These are phyloP conservation scores for Colletotrichum tabaci DNA, from an alignment of 2,329 filamentous ascomycete genomes.

Conservation along the genomic window DNA sequence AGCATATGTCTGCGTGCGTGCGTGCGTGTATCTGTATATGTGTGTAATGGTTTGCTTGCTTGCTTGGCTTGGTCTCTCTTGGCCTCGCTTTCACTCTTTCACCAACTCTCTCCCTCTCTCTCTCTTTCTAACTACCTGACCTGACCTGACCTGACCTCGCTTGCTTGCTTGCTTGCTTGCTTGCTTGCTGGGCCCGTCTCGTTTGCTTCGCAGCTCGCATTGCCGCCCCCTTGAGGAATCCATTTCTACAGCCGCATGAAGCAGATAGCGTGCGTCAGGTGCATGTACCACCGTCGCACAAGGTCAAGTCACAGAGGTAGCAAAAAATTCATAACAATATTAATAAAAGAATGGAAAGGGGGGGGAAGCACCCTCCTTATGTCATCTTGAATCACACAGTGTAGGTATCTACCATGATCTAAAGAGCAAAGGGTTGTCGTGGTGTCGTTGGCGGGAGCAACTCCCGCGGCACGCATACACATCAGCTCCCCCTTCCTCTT, in stretches of 20 bases:
- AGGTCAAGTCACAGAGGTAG: background rate
- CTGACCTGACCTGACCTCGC: background rate
- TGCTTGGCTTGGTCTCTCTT: background rate
- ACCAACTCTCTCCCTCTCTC: too few species aligned
- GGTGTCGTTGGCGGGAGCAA: constrained; percentile 5
- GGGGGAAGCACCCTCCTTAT: too few species aligned
- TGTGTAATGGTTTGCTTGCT: background rate
- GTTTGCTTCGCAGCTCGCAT: constrained; percentile 8
- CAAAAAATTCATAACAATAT: background rate
- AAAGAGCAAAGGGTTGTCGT: background rate
- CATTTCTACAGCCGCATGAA: constrained; percentile 5
- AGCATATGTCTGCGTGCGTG: background rate
- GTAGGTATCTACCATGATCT: background rate
- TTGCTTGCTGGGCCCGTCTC: constrained; percentile 4
- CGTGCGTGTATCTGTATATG: background rate
- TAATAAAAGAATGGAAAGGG: too few species aligned
- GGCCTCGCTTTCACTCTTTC: too few species aligned
- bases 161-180: background rate
- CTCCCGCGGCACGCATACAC: constrained; percentile 5
- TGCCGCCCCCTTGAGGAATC: background rate
- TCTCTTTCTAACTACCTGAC: too few species aligned
- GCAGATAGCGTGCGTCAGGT: constrained; percentile 17
- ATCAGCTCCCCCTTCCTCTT: background rate
- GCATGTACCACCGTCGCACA: constrained; percentile 6
- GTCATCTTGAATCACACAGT: background rate